Base-by-base conservation (phyloP, 2,329 filamentous ascomycete genomes). In the Waltergamsia citrina region DNA sequence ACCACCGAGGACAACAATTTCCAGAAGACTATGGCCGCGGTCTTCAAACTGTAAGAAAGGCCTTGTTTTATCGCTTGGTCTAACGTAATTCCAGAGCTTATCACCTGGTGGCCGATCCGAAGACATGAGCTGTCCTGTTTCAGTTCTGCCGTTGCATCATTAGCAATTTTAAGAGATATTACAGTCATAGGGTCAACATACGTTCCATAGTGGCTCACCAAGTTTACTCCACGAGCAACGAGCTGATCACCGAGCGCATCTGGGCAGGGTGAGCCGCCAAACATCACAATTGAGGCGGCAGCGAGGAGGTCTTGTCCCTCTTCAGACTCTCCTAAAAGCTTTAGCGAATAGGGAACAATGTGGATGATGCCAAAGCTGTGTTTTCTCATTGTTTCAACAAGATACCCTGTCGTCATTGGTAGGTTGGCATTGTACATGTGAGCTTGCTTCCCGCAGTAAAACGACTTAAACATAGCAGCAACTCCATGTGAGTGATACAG, bases 341-440 rank as follows among this genome's bases (percentile, higher is more conserved):
- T 79, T 18, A 81, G 49, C 0, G 71, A 67, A 44, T 80, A 81
- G 0, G 77, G 77, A 1, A 81, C 77, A 11, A 61, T 65, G 38
- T 75, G 67, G 31, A 81, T 65, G 21, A 70, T 65, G 36, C 78
- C 62, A 11, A 70, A 29, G 21, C 35, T 8, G 17, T 28, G 18
- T 22, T 20, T 14, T 8, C 23, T 14, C 31, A 37, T 34, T 16
- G 22, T 32, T 21, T 23, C 19, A 4, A 67, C 51, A 11, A 76
- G 51, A 28, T 65, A 57, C 12, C 58, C 53, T 3, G 54, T 55
- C 0, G 74, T 74, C 3, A 78, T 51, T 1, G 75, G 74, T 4
- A 77, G 48, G 8, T 60, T 57, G 4, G 70, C 64, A 41, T 71
- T 77, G 47, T 69, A 72, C 18, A 39, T n/a, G 29, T 36, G 19